These are phyloP conservation scores for Schizosaccharomyces lindneri DNA, from an alignment of 805 yeast genomes.

Conservation along the genomic window DNA sequence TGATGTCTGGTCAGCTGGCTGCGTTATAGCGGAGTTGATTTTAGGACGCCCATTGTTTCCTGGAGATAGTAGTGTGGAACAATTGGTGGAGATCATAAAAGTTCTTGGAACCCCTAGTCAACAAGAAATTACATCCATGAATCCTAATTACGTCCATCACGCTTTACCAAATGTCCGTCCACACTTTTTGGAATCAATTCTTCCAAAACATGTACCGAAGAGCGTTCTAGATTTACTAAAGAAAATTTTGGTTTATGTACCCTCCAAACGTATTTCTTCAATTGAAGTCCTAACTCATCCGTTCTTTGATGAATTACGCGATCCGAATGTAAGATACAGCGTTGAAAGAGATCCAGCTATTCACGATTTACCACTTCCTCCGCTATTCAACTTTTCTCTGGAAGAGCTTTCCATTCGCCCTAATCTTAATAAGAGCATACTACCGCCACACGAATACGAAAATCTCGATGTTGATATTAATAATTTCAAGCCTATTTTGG, in stretches of 20 bases:
- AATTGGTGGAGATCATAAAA: slow-evolving; percentile 86
- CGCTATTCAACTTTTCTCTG: slow-evolving; percentile 37
- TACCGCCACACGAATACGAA: slow-evolving; percentile 16
- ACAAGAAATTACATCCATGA: slow-evolving; percentile 81
- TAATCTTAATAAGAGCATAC: slow-evolving; percentile 16
- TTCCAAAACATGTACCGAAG: slow-evolving; percentile 33
- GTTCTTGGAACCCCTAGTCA: slow-evolving; percentile 85
- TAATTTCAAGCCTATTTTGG: slow-evolving; percentile 33
- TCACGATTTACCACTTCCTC: slow-evolving; percentile 37
- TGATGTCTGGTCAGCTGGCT: slow-evolving; percentile 86
- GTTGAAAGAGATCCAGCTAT: background rate
- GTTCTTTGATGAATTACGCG: slow-evolving; percentile 65
- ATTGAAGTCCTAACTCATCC: slow-evolving; percentile 64
- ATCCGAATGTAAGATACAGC: background rate
- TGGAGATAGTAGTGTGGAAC: slow-evolving; percentile 94
- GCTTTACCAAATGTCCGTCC: slow-evolving; percentile 49
- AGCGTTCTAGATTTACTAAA: slow-evolving; percentile 68
- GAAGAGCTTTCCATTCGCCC: slow-evolving; percentile 20
- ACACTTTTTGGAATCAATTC: slow-evolving; percentile 34
- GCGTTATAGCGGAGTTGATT: slow-evolving; percentile 91
- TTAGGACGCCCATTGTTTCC: slow-evolving; percentile 94
- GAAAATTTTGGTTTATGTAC: slow-evolving; percentile 70
- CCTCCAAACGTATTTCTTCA: slow-evolving; percentile 59
- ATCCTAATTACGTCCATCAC: slow-evolving; percentile 91
- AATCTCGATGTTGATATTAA: slow-evolving; percentile 17